These are phyloP conservation scores for Linnemannia schmuckeri DNA, from an alignment of 192 early-diverging fungal species.

Conservation along the genomic window DNA sequence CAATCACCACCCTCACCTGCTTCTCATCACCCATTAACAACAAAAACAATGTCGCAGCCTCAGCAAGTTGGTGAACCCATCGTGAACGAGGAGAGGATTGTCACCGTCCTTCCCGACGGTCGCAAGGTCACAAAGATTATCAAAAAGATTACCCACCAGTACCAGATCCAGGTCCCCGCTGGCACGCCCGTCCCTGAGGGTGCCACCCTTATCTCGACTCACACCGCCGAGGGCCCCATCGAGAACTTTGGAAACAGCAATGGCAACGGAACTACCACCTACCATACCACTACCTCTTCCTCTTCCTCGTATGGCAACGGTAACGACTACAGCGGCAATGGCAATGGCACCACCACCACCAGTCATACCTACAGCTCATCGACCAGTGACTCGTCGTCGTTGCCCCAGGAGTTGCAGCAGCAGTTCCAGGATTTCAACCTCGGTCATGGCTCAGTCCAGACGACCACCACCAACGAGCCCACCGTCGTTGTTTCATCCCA, in stretches of 20 bases:
- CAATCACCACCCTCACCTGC: not conserved
- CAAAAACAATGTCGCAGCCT: conserved; percentile 20
- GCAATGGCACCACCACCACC: not conserved
- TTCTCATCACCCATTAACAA: conserved; percentile 6
- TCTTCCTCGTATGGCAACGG: not conserved
- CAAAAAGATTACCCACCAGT: conserved; percentile 43
- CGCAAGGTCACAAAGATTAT: conserved; percentile 54
- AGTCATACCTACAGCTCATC: not conserved
- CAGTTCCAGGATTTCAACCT: conserved; percentile 17
- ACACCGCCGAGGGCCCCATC: conserved; percentile 9
- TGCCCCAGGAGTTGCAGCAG: conserved; percentile 26
- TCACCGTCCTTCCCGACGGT: conserved; percentile 45
- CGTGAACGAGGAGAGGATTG: conserved; percentile 37
- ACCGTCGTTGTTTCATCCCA: conserved; percentile 39
- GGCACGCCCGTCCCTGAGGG: conserved; percentile 45
- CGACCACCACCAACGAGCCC: conserved; percentile 27
- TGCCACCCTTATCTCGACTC: conserved; percentile 33
- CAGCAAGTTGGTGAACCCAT: conserved; percentile 49
- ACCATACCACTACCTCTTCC: not conserved
- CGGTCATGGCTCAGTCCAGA: not conserved
- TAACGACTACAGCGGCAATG: not conserved
- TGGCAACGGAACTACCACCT: not conserved
- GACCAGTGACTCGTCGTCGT: not conserved
- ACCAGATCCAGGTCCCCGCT: conserved; percentile 53
- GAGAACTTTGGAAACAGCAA: not conserved